A percentile compares a stretch with the other conserved stretches of the same genome.
These are phyloP conservation scores for Coix lacrymajobi DNA, from an alignment of 176 grass and related monocot species.

Conservation along the genomic window DNA sequence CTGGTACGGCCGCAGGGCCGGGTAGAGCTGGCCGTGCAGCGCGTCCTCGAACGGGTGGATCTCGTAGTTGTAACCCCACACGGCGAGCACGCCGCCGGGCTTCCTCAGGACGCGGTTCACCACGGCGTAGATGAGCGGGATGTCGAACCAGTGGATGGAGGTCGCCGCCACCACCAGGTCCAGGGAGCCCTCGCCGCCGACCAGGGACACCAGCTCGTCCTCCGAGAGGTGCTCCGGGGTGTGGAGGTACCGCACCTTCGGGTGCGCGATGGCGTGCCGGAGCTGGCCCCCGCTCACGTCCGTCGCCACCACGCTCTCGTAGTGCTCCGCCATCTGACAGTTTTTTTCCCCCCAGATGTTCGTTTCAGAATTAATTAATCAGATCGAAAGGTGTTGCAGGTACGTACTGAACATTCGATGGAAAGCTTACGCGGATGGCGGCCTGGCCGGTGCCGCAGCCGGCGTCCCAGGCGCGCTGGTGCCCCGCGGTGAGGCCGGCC, in stretches of 20 bases:
- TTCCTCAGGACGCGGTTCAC: slow-evolving; percentile 50
- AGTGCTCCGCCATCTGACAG: slow-evolving; percentile 55
- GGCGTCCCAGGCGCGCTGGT: slow-evolving; percentile 51
- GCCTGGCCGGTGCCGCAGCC: slow-evolving; percentile 65
- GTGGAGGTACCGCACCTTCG: slow-evolving; percentile 57
- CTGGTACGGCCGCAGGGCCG: slow-evolving; percentile 37
- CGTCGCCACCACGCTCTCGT: slow-evolving; percentile 60
- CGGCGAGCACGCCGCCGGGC: slow-evolving; percentile 67
- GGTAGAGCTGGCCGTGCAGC: slow-evolving; percentile 37
- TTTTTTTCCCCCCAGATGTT: not conserved
- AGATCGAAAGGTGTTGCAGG: not conserved
- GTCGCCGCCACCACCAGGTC: slow-evolving; percentile 61
- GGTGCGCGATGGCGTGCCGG: slow-evolving; percentile 32
- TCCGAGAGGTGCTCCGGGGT: slow-evolving; percentile 51
- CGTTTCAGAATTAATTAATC: not conserved
- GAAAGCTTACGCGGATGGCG: slow-evolving; percentile 38
- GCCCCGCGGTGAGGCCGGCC: slow-evolving; percentile 40
- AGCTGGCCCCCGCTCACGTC: slow-evolving; percentile 61
- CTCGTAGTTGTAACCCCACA: slow-evolving; percentile 61
- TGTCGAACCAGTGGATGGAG: slow-evolving; percentile 76
- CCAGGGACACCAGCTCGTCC: slow-evolving; percentile 47
- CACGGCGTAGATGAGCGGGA: slow-evolving; percentile 65
- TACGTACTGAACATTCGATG: not conserved
- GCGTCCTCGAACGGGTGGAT: slow-evolving; percentile 38
- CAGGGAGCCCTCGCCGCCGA: slow-evolving; percentile 66